Percentiles rank a stretch among this genome's conserved stretches.
These are phyloP conservation scores for Cercospora sp. DNA, from an alignment of 2,329 filamentous ascomycete genomes.

Conservation along the genomic window DNA sequence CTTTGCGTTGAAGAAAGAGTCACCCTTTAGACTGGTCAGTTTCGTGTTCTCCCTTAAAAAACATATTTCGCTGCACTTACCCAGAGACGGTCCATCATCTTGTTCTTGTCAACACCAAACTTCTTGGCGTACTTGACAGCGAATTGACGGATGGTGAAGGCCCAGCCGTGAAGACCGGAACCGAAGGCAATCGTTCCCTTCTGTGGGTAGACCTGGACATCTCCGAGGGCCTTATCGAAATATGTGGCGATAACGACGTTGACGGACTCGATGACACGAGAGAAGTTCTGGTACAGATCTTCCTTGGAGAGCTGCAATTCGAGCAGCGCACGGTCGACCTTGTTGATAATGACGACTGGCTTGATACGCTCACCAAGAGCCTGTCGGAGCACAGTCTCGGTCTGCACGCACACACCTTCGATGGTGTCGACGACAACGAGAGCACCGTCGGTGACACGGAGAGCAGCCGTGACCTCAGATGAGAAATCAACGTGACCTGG, in stretches of 20 bases:
- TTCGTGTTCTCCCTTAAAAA: not conserved
- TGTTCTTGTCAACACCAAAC: conserved; percentile 98
- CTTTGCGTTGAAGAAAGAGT: conserved; percentile 99
- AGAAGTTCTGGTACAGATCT: conserved; percentile 99
- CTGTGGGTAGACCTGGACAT: conserved; percentile 97
- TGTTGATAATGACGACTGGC: conserved; percentile 99
- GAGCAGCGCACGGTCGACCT: conserved; percentile 99
- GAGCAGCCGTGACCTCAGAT: conserved; percentile 97
- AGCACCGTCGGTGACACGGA: conserved; percentile 99
- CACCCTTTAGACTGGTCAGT: conserved; percentile 58
- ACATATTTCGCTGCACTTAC: conserved; percentile 53
- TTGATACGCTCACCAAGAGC: conserved; percentile 99
- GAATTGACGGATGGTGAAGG: conserved; percentile 98
- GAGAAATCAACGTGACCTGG: conserved; percentile 99
- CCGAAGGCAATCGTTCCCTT: conserved; percentile 98
- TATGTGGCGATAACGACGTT: conserved; percentile 99
- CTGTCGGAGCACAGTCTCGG: conserved; percentile 98
- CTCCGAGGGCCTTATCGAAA: conserved; percentile 93
- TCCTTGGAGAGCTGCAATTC: conserved; percentile 99
- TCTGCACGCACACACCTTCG: conserved; percentile 99
- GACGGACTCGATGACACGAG: conserved; percentile 98
- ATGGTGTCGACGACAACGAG: conserved; percentile 99
- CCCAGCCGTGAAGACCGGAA: conserved; percentile 99
- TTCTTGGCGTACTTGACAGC: conserved; percentile 97
- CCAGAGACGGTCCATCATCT: conserved; percentile 99